Evolutionary conservation across 495 filamentous ascomycete species (phyloP), one percentile per base, ranked within the genome.

Genomic region (Melanomma pulvis-pyrius): DNA sequence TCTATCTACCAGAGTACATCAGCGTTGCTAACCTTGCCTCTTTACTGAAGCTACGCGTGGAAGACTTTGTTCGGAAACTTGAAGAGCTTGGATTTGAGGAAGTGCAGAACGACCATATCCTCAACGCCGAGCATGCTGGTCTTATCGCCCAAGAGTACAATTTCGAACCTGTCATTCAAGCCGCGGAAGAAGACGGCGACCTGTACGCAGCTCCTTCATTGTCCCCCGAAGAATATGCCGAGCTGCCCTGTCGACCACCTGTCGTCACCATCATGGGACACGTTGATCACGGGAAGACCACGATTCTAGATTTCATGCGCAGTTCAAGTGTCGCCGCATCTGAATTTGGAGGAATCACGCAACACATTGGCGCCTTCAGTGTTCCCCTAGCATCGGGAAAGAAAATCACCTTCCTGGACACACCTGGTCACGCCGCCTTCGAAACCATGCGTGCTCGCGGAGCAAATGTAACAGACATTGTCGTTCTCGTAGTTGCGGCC

Each of bases 191-290:
- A 2, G 81, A 87, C 29, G 47, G 65, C 54, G 92, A 98, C 73
- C 78, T 99, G 13, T 82, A 83, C 67, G 84, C 92, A n/a, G 78
- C 84, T 7, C 89, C 90, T 15, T 25, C 63, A 0, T 34, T 56
- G 11, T 32, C 60, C 80, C 84, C 86, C 6, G 87, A 90, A 69
- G 92, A 97, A 70, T 84, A 82, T 28, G 88, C 89, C 1, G 63
- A 75, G 6, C 75, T 96, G 46, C 92, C 92, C 0, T 70, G 80
- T 7, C 84, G 96, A 44, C 93, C 96, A 8, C 96, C 96, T 5
- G 90, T 99, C 15, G 94, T 99, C 44, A 99, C 96, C 15, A 98
- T 99, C 74, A 99, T 99, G 96, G 96, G 96, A 7, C 96, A 99
- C 69, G 96, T 99, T 70, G 96, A 99, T 74, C 96, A 99, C 75